Base-by-base conservation (phyloP, 2,329 filamentous ascomycete species). In the Phaeophleospora eucalypticola region DNA sequence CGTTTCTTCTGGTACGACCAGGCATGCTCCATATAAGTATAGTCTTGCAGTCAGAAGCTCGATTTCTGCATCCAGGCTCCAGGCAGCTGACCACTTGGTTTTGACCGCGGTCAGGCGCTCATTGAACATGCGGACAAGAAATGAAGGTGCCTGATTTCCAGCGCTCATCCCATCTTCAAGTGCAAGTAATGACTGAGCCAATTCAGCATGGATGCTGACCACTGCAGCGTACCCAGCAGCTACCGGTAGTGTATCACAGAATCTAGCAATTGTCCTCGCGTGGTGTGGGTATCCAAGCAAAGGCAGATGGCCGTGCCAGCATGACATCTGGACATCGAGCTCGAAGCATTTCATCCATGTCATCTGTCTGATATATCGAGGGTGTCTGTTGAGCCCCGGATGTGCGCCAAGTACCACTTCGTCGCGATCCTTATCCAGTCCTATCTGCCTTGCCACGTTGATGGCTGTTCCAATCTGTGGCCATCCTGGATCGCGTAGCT, bases 291-390 rank as follows among this genome's bases (percentile, higher is more conserved):
- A 33, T 10, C 15, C 39, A 8, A 47, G 24, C 2, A 39, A 33
- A 19, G 45, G 45, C 16, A 29, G 15, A 19, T 43, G 45, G 10
- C 45, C 45, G 17, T 37, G 38, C 45, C 45, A 47, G 19, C 32
- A 36, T 33, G 39, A 43, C 29, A 43, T 27, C 17, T 43, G 39
- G 4, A 47, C 36, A 20, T 47, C 39, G 9, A 47, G 39, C 35
- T 47, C 39, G 34, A 47, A 47, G 32, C 20, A 24, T 18, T 47
- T 47, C 19, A 47, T 34, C 36, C 36, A 47, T 3, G 45, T 47
- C 32, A 47, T 37, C 16, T 34, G 34, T 6, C 40, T 12, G 9
- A 36, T 18, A 9, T 27, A 33, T 7, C 24, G 32, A 8, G 39
- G 14, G 18, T 47, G 34, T n/a, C 21, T 18, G 21, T 41, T 33